Conservation (phyloP, 2,329 filamentous ascomycete genomes). For the Xylariaceae sp. region DNA sequence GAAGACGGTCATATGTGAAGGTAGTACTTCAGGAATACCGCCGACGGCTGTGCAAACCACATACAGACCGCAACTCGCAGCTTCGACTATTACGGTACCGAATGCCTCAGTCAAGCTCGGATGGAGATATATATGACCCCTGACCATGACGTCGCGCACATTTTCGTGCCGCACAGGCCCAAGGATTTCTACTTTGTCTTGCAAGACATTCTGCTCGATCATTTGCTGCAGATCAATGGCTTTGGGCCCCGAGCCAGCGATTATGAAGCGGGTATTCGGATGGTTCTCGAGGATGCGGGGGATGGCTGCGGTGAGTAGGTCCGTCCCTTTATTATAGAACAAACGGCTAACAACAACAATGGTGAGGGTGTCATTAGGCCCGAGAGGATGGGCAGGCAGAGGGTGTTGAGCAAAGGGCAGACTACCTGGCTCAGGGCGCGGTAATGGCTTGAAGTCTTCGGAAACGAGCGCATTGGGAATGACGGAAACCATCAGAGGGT, state of each 20-base stretch:
- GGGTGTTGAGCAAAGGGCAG: constrained; percentile 51
- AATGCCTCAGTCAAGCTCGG: constrained; percentile 96
- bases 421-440: constrained; percentile 49
- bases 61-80: constrained; percentile 92
- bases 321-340: constrained; percentile 98
- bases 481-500: constrained; percentile 96
- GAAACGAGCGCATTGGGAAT: constrained; percentile 98
- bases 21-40: constrained; percentile 94
- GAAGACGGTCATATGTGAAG: constrained; percentile 96
- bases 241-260: constrained; percentile 94
- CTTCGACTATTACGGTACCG: constrained; percentile 96
- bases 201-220: constrained; percentile 92
- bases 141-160: constrained; percentile 95
- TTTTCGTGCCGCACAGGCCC: constrained; percentile 94
- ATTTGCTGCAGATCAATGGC: constrained; percentile 98
- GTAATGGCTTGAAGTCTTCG: constrained; percentile 86
- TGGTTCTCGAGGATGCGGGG: constrained; percentile 89
- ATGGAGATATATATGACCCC: constrained; percentile 95
- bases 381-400: constrained; percentile 70
- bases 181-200: constrained; percentile 91
- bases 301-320: constrained; percentile 94
- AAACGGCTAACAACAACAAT: constrained; percentile 97
- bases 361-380: constrained; percentile 86
- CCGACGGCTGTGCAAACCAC: constrained; percentile 97
- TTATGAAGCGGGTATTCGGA: constrained; percentile 94